Evolutionary conservation across 148 eudicot species (phyloP), one percentile per base, ranked within the genome.

Genomic region (Cornus kousa): DNA sequence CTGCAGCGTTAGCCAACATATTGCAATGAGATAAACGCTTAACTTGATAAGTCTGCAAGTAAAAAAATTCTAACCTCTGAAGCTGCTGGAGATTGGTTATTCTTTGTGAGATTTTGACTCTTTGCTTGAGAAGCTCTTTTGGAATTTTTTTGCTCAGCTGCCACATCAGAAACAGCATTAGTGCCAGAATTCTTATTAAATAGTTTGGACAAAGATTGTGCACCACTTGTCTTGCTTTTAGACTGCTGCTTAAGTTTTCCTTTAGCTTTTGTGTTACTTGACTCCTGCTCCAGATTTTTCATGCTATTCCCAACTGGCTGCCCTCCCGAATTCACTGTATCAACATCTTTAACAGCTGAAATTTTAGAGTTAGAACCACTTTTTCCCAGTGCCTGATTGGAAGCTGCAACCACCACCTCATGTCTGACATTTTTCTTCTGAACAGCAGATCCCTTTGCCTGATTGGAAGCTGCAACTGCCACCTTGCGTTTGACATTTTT

Each of bases 211-310:
- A 28, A 28, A 28, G 28, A 28, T 28, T 28, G 28, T 28, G 77
- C 86, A 73, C 87, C 88, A 71, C 79, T 86, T 84, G 83, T 91
- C 76, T 89, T 88, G 85, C 79, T 90, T 80, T 79, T 75, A 3
- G 94, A 83, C 71, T 76, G 83, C 81, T 70, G 84, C 81, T 88
- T 88, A 37, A 48, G 80, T 81, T 87, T 91, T 67, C 73, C 76
- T 80, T 77, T 88, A 53, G 83, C 72, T 62, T 83, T 83, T 66
- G 86, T 48, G 71, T 33, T 39, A n/a, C 48, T 33, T 37, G 17
- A 33, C 48, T 43, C 6, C 48, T 43, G 48, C 48, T 24, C 65
- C 32, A 16, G 81, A 76, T 83, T 86, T 65, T 81, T 78, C 67
- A 79, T 78, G 33, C 67, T 86, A 76, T 77, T 82, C 84, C 46